These are phyloP conservation scores for Leishmania mexicana DNA, from an alignment of 208 protist genomes.

Conservation along the genomic window DNA sequence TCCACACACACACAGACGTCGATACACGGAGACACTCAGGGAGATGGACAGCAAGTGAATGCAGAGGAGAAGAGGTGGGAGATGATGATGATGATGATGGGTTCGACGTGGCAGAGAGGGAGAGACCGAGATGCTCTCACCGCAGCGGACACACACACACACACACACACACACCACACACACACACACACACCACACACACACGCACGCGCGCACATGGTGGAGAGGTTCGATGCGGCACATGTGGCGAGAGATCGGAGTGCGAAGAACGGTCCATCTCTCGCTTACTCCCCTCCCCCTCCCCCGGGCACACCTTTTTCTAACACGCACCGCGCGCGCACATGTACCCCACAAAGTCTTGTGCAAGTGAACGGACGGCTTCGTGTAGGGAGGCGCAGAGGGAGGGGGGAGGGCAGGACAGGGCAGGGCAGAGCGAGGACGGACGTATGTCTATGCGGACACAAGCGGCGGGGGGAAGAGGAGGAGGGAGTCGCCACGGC, in stretches of 20 bases:
- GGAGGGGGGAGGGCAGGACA: neutral
- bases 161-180: neutral
- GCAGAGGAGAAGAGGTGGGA: neutral
- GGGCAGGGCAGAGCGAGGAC: neutral
- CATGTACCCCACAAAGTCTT: neutral
- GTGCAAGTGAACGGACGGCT: neutral
- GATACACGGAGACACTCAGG: neutral
- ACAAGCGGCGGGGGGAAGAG: neutral
- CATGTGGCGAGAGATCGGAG: neutral
- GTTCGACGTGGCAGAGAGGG: neutral
- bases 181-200: neutral
- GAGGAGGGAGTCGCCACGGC: neutral
- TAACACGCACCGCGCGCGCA: neutral
- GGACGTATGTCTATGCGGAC: neutral
- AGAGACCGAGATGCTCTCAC: neutral
- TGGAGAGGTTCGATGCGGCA: neutral
- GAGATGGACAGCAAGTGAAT: neutral
- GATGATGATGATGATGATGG: neutral
- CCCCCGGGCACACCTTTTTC: neutral
- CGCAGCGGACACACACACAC: neutral
- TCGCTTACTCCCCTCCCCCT: neutral
- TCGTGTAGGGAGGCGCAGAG: neutral
- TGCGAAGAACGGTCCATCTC: neutral
- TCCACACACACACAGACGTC: neutral
- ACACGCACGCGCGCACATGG: neutral